phyloP scores from a whole-genome alignment of 2,329 filamentous ascomycete genomes.

The Fusarium vanettenii region DNA sequence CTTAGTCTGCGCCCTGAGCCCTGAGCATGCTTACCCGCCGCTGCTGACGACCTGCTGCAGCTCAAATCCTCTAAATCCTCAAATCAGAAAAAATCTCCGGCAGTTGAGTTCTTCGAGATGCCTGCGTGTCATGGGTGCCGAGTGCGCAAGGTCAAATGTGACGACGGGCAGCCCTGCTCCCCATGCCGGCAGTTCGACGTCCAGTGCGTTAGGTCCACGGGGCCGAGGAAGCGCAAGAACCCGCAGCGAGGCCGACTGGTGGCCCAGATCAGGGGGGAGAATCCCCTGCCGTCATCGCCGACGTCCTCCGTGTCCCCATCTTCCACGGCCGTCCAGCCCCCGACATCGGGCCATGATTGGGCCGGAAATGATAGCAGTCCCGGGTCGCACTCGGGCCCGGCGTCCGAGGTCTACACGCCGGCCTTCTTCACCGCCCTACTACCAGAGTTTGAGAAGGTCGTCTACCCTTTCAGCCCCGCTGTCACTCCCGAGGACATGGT shows the following conservation, averaged over 20 bases:
- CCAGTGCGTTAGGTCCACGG: slow-evolving; percentile 33
- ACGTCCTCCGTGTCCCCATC: slow-evolving; percentile 25
- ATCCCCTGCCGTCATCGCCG: slow-evolving; percentile 23
- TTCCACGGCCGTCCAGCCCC: slow-evolving; percentile 23
- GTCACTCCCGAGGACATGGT: slow-evolving; percentile 33
- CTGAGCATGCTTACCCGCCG: slow-evolving; percentile 11
- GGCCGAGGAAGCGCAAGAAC: slow-evolving; percentile 37
- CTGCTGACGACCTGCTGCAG: not conserved
- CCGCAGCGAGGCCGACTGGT: slow-evolving; percentile 34
- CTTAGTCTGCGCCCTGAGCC: not conserved
- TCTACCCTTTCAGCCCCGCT: slow-evolving; percentile 37
- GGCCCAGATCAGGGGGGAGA: slow-evolving; percentile 35
- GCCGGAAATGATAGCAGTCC: slow-evolving; percentile 24
- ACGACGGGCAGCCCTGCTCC: slow-evolving; percentile 37
- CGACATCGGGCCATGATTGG: slow-evolving; percentile 27
- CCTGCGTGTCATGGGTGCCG: slow-evolving; percentile 41
- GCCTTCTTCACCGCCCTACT: slow-evolving; percentile 32
- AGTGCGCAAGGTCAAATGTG: slow-evolving; percentile 42
- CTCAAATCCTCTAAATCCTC: not conserved
- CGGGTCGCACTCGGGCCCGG: slow-evolving; percentile 21
- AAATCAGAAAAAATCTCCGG: not conserved
- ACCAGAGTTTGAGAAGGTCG: slow-evolving; percentile 35
- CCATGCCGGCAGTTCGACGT: slow-evolving; percentile 37
- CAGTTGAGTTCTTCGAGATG: slow-evolving; percentile 4
- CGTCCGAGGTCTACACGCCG: slow-evolving; percentile 26